Percentiles rank a stretch among this genome's conserved stretches.
Conservation (phyloP, 768 basidiomycete genomes). For the Termitomyces sp. region DNA sequence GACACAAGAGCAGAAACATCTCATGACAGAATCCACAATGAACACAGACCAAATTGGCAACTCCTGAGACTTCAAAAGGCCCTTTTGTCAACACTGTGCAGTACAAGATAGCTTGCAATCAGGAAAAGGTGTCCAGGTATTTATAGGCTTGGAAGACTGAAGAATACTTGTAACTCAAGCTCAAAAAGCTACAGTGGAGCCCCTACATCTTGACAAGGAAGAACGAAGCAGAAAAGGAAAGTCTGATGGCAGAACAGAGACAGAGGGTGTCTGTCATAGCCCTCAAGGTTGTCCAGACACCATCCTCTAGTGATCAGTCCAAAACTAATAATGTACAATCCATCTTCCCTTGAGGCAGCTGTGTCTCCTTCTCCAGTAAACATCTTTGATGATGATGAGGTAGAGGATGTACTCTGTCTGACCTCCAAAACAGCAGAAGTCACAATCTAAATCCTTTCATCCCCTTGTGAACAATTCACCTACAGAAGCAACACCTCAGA, state of each 20-base stretch:
- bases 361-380: slow-evolving; percentile 15
- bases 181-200: slow-evolving; percentile 91
- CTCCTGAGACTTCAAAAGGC: slow-evolving; percentile 35
- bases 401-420: slow-evolving; percentile 15
- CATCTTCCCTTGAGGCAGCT: slow-evolving; percentile 1
- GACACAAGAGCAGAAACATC: slow-evolving; percentile 57
- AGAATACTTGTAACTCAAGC: slow-evolving; percentile 69
- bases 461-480: background rate
- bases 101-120: slow-evolving; percentile 79
- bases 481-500: slow-evolving; percentile 8
- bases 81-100: slow-evolving; percentile 61
- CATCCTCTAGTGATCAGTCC: slow-evolving; percentile 1
- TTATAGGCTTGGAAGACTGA: slow-evolving; percentile 71
- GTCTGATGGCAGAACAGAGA: slow-evolving; percentile 8
- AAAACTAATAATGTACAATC: background rate
- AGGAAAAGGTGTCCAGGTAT: slow-evolving; percentile 59
- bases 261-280: slow-evolving; percentile 6
- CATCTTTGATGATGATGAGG: slow-evolving; percentile 20
- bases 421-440: slow-evolving; percentile 5
- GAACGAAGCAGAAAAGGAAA: slow-evolving; percentile 15
- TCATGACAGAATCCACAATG: slow-evolving; percentile 63
- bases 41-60: slow-evolving; percentile 48
- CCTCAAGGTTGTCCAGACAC: background rate
- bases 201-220: slow-evolving; percentile 60
- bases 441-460: slow-evolving; percentile 9